Percentiles rank a stretch among this genome's conserved stretches.
phyloP scores from a whole-genome alignment of 1,284 basidiomycete genomes.

The Boletus calvinii region DNA sequence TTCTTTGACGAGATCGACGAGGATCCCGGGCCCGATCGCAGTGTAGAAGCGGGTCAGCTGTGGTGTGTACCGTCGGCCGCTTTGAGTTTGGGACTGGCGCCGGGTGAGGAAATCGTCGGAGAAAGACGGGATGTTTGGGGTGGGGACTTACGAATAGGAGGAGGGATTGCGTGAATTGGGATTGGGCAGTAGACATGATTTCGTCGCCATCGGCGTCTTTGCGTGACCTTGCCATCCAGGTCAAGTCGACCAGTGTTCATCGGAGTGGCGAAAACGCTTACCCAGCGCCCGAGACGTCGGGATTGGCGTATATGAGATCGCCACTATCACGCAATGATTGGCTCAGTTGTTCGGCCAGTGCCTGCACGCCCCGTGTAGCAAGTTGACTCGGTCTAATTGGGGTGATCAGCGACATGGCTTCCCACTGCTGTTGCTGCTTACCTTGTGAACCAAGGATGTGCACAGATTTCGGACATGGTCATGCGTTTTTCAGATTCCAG shows the following conservation, averaged over 20 bases:
- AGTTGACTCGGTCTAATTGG: conserved; percentile 69
- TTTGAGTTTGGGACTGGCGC: conserved; percentile 72
- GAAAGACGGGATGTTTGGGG: not conserved
- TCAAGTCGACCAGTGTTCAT: not conserved
- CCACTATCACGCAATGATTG: conserved; percentile 64
- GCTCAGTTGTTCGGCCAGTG: conserved; percentile 68
- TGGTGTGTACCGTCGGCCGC: conserved; percentile 63
- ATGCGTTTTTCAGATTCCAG: conserved; percentile 72
- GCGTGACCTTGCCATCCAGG: conserved; percentile 14
- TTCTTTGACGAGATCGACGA: conserved; percentile 53
- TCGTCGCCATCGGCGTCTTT: conserved; percentile 56
- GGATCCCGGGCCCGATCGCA: conserved; percentile 47
- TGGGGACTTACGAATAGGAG: conserved; percentile 53
- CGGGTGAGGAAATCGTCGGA: not conserved
- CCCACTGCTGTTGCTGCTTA: conserved; percentile 31
- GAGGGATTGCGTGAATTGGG: conserved; percentile 63
- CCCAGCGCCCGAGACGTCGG: conserved; percentile 38
- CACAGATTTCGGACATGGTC: conserved; percentile 66
- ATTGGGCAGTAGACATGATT: conserved; percentile 49
- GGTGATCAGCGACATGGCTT: not conserved
- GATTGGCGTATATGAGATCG: conserved; percentile 68
- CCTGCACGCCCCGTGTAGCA: conserved; percentile 48
- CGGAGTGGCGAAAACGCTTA: conserved; percentile 14
- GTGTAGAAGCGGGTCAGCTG: conserved; percentile 79
- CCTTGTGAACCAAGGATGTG: conserved; percentile 82